Conservation (phyloP, 2,329 filamentous ascomycete species). For the Nigrospora oryzae region DNA sequence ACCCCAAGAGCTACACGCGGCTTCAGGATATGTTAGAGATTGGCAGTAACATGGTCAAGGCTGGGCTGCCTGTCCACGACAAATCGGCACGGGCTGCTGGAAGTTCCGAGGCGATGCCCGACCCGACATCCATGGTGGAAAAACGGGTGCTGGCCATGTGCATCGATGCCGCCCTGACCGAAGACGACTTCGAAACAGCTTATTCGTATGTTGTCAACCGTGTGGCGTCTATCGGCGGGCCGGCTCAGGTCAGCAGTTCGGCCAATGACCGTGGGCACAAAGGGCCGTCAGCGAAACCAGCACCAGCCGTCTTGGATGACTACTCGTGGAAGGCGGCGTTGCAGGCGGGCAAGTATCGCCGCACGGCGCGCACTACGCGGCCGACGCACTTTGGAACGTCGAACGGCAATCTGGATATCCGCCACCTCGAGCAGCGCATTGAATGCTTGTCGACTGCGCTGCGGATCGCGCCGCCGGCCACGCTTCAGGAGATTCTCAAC, state of each 20-base stretch:
- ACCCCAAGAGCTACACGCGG: conserved; percentile 63
- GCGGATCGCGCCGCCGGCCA: conserved; percentile 60
- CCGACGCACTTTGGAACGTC: conserved; percentile 54
- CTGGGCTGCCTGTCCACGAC: conserved; percentile 35
- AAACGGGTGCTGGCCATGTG: conserved; percentile 72
- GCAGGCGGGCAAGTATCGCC: conserved; percentile 66
- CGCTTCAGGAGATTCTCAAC: conserved; percentile 66
- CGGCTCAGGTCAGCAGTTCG: conserved; percentile 3
- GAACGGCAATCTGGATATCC: conserved; percentile 52
- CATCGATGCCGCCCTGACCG: conserved; percentile 64
- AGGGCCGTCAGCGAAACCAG: conserved; percentile 9
- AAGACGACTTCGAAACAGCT: conserved; percentile 78
- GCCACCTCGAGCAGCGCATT: conserved; percentile 71
- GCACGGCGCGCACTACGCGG: conserved; percentile 40
- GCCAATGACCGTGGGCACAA: conserved; percentile 15
- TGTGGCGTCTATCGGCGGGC: conserved; percentile 33
- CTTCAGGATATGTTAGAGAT: conserved; percentile 66
- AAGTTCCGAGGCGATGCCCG: conserved; percentile 5
- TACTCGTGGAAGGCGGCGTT: conserved; percentile 75
- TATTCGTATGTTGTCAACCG: conserved; percentile 76
- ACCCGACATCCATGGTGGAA: conserved; percentile 34
- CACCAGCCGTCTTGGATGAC: conserved; percentile 37
- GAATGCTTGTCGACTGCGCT: conserved; percentile 71
- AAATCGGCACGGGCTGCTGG: conserved; percentile 10
- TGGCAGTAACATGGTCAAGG: conserved; percentile 56